Evolutionary conservation across 2,329 filamentous ascomycete species (phyloP).

Genomic region (Paramyrothecium sp.): DNA sequence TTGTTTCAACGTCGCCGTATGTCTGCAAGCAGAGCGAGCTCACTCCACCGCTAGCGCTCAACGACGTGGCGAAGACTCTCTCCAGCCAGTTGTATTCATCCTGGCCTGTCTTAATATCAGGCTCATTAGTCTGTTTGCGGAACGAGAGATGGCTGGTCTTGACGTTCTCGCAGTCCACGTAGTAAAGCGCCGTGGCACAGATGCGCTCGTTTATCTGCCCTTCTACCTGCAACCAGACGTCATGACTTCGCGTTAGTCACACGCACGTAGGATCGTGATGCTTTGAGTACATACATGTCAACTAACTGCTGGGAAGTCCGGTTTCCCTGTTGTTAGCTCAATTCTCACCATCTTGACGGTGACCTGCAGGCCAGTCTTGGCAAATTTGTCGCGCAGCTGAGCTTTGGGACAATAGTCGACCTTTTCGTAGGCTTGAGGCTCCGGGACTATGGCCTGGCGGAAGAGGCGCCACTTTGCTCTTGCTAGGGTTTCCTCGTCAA

Average conservation of each 20-base stretch:
- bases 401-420: constrained; percentile 4
- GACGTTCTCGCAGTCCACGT: constrained; percentile 23
- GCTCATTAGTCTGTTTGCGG: constrained; percentile 1
- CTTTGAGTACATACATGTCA: constrained; percentile 37
- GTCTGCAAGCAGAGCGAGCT: background rate
- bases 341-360: constrained; percentile 59
- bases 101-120: constrained; percentile 6
- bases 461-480: constrained; percentile 5
- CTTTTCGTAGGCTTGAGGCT: constrained; percentile 10
- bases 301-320: constrained; percentile 40
- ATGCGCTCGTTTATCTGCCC: constrained; percentile 36
- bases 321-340: constrained; percentile 50
- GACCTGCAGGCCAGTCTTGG: constrained; percentile 49
- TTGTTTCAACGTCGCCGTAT: background rate
- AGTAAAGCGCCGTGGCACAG: constrained; percentile 12
- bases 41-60: background rate
- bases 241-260: no score
- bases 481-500: background rate
- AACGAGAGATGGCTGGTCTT: constrained; percentile 19
- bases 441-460: constrained; percentile 15
- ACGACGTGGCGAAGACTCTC: background rate
- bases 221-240: constrained; percentile 33
- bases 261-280: no score
- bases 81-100: background rate
- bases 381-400: constrained; percentile 14